phyloP scores from a whole-genome alignment of 1,139 yeast species.

The Saccharomycopsis phalli region DNA sequence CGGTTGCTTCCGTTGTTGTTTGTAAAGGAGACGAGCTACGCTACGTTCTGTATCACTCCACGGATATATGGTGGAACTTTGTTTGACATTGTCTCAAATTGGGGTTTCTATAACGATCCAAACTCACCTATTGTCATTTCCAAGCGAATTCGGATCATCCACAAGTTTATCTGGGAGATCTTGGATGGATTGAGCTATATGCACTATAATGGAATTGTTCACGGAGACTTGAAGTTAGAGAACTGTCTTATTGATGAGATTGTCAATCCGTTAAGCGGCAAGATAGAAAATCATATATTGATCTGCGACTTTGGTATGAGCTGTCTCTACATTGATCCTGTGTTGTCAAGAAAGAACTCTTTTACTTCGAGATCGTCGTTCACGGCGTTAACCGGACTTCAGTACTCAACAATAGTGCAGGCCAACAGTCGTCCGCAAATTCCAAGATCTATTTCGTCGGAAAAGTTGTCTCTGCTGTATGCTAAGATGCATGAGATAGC shows the following conservation, averaged over 20 bases:
- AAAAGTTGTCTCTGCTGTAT: slow-evolving; percentile 19
- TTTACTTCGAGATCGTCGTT: slow-evolving; percentile 18
- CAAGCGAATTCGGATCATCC: slow-evolving; percentile 29
- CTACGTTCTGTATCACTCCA: slow-evolving; percentile 67
- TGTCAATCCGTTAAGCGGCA: slow-evolving; percentile 26
- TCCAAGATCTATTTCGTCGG: slow-evolving; percentile 42
- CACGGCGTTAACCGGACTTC: slow-evolving; percentile 8
- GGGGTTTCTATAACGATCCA: slow-evolving; percentile 43
- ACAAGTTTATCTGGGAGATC: slow-evolving; percentile 42
- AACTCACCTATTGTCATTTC: slow-evolving; percentile 23
- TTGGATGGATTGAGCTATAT: slow-evolving; percentile 57
- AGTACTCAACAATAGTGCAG: background rate
- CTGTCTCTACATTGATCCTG: slow-evolving; percentile 23
- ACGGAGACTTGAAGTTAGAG: slow-evolving; percentile 85
- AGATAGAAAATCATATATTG: slow-evolving; percentile 30
- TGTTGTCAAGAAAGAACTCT: slow-evolving; percentile 13
- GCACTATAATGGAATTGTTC: slow-evolving; percentile 68
- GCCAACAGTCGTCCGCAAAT: slow-evolving; percentile 26
- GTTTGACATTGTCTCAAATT: slow-evolving; percentile 61
- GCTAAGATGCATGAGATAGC: slow-evolving; percentile 21
- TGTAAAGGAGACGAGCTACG: slow-evolving; percentile 51
- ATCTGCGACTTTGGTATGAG: slow-evolving; percentile 90
- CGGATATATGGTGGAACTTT: slow-evolving; percentile 74
- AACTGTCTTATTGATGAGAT: slow-evolving; percentile 56
- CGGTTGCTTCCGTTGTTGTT: slow-evolving; percentile 55